phyloP scores from a whole-genome alignment of 2,329 filamentous ascomycete genomes.

The Botrytis galanthina region DNA sequence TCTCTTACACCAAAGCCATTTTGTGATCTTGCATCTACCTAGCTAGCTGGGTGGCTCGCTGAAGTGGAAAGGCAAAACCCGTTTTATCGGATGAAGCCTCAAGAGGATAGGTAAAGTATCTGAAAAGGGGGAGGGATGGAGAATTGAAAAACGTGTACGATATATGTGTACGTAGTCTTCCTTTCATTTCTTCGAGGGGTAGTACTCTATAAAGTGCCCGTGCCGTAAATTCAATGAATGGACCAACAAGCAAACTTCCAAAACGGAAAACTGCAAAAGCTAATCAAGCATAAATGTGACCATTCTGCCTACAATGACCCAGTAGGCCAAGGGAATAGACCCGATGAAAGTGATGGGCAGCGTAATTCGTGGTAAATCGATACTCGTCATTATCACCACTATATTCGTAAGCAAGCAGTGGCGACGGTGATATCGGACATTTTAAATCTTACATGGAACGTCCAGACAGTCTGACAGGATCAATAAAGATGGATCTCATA shows the following conservation, averaged over 20 bases:
- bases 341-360: neutral
- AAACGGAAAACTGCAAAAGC: neutral
- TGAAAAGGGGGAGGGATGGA: neutral
- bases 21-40: neutral
- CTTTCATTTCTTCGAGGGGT: neutral
- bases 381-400: constrained; percentile 8
- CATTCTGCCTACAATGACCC: neutral
- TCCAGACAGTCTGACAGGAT: neutral
- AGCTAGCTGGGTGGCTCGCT: neutral
- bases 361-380: neutral
- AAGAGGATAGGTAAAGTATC: neutral
- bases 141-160: neutral
- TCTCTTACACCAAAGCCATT: neutral
- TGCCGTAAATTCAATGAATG: neutral
- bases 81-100: neutral
- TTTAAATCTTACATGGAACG: neutral
- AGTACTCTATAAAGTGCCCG: neutral
- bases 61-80: neutral
- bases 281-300: neutral
- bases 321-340: neutral
- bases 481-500: too few species aligned
- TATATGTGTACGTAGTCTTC: neutral
- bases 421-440: neutral
- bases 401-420: constrained; percentile 9
- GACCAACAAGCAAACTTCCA: neutral